Percentiles rank a stretch among this genome's conserved stretches.
phyloP scores from a whole-genome alignment of 2,329 filamentous ascomycete genomes.

The Huntiella bhutanensis region DNA sequence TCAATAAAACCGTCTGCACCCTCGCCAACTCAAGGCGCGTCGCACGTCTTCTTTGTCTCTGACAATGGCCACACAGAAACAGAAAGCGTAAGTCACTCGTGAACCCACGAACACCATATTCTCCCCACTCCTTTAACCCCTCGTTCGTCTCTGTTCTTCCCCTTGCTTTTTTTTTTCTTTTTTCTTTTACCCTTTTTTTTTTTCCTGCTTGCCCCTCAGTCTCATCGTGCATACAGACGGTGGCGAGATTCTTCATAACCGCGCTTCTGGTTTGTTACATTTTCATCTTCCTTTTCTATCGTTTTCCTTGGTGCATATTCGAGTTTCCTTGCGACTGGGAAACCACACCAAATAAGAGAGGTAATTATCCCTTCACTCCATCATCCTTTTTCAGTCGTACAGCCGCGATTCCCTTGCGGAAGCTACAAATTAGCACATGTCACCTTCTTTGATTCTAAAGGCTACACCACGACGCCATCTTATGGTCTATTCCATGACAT shows the following conservation, averaged over 20 bases:
- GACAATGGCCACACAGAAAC: constrained; percentile 10
- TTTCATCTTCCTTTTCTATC: background rate
- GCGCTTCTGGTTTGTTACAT: background rate
- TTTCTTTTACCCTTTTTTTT: background rate
- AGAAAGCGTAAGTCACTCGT: constrained; percentile 8
- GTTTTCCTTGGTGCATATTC: background rate
- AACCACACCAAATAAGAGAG: too few species aligned
- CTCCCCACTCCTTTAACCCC: constrained; percentile 1
- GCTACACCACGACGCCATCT: too few species aligned
- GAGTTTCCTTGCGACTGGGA: background rate
- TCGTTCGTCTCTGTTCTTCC: background rate
- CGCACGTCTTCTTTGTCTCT: constrained; percentile 4
- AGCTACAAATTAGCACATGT: too few species aligned
- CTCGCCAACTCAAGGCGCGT: constrained; percentile 7
- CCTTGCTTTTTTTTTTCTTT: constrained; percentile 2
- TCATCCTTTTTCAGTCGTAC: too few species aligned
- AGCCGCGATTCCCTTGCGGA: too few species aligned
- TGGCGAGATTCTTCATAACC: background rate
- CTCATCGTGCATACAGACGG: background rate
- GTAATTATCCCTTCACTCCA: too few species aligned
- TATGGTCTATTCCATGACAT: too few species aligned
- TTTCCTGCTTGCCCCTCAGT: background rate
- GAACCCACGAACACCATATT: background rate
- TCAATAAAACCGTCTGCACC: constrained; percentile 7
- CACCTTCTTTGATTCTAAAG: too few species aligned